Evolutionary conservation across 306 rosid species (phyloP).

Genomic region (Citrullus mucosospermus): DNA sequence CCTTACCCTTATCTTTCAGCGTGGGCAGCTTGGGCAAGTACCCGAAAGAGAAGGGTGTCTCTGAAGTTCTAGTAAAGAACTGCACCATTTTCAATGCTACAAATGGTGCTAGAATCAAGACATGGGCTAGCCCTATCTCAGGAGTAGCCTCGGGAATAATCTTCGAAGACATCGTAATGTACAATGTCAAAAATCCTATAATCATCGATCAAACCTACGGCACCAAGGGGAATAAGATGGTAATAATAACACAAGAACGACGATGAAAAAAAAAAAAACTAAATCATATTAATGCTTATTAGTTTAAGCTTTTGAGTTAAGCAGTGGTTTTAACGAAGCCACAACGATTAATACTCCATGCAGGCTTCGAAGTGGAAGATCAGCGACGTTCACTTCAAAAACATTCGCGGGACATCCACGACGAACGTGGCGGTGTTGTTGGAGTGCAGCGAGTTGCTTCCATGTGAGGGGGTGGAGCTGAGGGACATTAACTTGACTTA

Average conservation of each 20-base stretch:
- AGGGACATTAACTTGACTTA: conserved; percentile 26
- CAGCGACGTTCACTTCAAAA: conserved; percentile 42
- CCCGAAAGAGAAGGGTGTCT: conserved; percentile 23
- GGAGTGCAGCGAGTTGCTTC: conserved; percentile 33
- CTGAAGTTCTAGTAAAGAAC: conserved; percentile 20
- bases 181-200: conserved; percentile 37
- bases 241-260: background rate
- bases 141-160: conserved; percentile 26
- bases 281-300: no score
- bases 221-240: background rate
- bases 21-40: conserved; percentile 68
- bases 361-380: conserved; percentile 43
- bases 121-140: conserved; percentile 16
- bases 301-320: background rate
- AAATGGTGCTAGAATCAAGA: conserved; percentile 72
- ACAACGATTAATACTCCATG: background rate
- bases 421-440: conserved; percentile 34
- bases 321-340: background rate
- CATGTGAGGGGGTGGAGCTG: conserved; percentile 37
- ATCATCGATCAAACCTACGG: conserved; percentile 58
- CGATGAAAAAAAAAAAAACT: no score
- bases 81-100: conserved; percentile 44
- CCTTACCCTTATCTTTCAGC: background rate
- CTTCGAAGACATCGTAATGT: conserved; percentile 38
- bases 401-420: conserved; percentile 34